Base-by-base conservation (phyloP, 2,329 filamentous ascomycete genomes). In the Colletotrichum sp. region DNA sequence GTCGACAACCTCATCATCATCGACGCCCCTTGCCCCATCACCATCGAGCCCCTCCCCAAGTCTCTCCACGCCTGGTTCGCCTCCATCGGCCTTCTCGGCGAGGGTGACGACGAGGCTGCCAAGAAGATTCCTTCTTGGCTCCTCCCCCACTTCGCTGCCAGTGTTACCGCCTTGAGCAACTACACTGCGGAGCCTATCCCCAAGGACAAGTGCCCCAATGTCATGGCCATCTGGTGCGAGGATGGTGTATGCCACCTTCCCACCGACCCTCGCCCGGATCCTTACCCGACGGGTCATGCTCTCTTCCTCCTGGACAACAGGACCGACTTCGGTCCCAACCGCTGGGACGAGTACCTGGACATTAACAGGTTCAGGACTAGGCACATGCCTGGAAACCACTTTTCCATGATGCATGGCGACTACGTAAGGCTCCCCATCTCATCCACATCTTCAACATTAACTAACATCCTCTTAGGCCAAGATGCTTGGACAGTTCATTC, bases 241-340 rank as follows among this genome's bases (percentile, higher is more conserved):
- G 93, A 95, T 75, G 94, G 94, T 77, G 93, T 95, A 6, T 95
- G 93, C 86, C 90, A 93, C 78, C 86, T 90, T 71, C 91, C 92
- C 8, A 89, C 89, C 65, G 93, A 94, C 82, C 93, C 92, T 55
- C 88, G 91, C 59, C 93, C 93, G 1, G 89, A 92, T 79, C 90
- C 90, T 0, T 91, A 91, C 75, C 89, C 89, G 26, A 88, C 88
- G 64, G 89, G 87, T 80, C 93, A 89, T 84, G 93, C 89, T 81
- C 90, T 90, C 82, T 95, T 94, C 90, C 85, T 95, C 70, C 88
- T 95, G 7, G 92, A 95, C 83, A 94, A 95, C 87, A 88, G 94
- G 74, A 92, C 90, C 6, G 93, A 95, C 83, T 95, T 95, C 82
- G 89, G 90, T 4, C 89, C 92, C 74, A 94, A 95, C 82, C 89